phyloP scores from a whole-genome alignment of 192 early-diverging fungal species.

The Umbelopsis ramanniana region DNA sequence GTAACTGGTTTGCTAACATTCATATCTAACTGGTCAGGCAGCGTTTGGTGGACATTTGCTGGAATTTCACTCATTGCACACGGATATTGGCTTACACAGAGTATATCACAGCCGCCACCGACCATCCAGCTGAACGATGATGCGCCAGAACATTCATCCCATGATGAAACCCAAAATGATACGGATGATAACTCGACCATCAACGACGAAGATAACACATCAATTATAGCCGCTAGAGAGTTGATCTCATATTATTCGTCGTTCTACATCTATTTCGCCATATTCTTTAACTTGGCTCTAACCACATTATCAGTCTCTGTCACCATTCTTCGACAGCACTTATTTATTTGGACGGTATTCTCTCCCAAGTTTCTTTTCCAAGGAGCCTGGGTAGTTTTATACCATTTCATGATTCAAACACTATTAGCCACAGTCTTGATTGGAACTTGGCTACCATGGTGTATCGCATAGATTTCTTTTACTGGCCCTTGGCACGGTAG shows the following conservation, averaged over 20 bases:
- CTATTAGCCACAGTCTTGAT: constrained; percentile 31
- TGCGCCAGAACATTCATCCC: neutral
- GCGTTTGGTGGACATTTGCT: constrained; percentile 68
- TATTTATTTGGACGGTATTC: constrained; percentile 87
- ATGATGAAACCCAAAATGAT: constrained; percentile 16
- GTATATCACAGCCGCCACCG: neutral
- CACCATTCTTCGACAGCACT: constrained; percentile 64
- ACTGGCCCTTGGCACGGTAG: neutral
- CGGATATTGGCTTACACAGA: constrained; percentile 23
- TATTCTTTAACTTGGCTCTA: constrained; percentile 41
- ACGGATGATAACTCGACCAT: neutral
- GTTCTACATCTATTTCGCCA: constrained; percentile 17
- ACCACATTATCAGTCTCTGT: constrained; percentile 65
- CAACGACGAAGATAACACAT: neutral
- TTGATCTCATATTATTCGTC: constrained; percentile 30
- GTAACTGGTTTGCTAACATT: constrained; percentile 72
- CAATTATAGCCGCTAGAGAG: constrained; percentile 19
- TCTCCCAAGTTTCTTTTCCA: constrained; percentile 83
- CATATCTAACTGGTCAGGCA: constrained; percentile 72
- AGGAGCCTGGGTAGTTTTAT: constrained; percentile 64
- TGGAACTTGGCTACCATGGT: constrained; percentile 25
- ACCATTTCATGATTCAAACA: constrained; percentile 45
- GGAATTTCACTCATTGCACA: constrained; percentile 35
- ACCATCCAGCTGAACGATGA: too few species aligned
- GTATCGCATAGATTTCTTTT: constrained; percentile 8